Base-by-base conservation (phyloP, 345 rosid genomes). In the Limnanthes douglasii region DNA sequence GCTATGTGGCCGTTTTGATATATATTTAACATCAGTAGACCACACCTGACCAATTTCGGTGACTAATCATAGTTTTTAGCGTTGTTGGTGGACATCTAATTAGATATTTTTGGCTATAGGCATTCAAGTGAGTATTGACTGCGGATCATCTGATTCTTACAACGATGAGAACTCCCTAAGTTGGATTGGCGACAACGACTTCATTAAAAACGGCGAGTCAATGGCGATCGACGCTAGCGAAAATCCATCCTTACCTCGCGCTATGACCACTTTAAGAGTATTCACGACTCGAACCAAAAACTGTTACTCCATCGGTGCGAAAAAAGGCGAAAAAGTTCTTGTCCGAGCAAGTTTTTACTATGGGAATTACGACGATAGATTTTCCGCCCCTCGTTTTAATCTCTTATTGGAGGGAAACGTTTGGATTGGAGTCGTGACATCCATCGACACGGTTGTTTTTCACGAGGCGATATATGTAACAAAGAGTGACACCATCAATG, bases 131-230 rank as follows among this genome's bases (percentile, higher is more conserved):
- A 38, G 18, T 30, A 53, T 53, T 5, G 58, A 53, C 41, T 53
- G 51, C 33, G 58, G 58, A 38, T 3, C 51, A 36, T 22, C 51
- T n/a, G 45, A 40, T 22, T 45, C 59, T 8, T 37, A 45, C 52
- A 19, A 37, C 4, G 59, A 53, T 25, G 6, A 34, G 8, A 39
- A 45, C 30, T 31, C 44, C 24, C 46, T 45, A 37, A 53, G 30
- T 23, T 53, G 52, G 59, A 46, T 53, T 15, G 59, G 59, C 23
- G 59, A 53, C 15, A 11, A 53, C 11, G 41, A 36, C 11, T 53
- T 31, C 14, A 37, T 53, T 19, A 45, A 45, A 18, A 30, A 45
- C 18, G 59, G 51, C 16, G 12, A 23, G 45, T 6, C 57, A 12
- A 21, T 42, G 2, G 14, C 30, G 29, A 43, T 21, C 31, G 32